These are phyloP conservation scores for Yamadazyma spencermartinsiae DNA, from an alignment of 1,139 yeast genomes.

Conservation along the genomic window DNA sequence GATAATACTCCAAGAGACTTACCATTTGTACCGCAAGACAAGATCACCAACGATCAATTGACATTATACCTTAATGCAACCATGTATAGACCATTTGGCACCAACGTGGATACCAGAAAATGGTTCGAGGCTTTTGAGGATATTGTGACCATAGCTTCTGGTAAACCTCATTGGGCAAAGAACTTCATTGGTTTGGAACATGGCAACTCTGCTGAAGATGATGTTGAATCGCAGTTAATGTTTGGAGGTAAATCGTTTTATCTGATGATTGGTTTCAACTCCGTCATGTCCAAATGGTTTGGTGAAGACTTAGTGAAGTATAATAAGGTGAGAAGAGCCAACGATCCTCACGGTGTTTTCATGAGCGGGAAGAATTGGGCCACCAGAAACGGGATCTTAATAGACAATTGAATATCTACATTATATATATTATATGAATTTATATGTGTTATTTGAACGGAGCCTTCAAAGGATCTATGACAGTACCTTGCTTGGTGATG, in stretches of 20 bases:
- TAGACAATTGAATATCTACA: slow-evolving; percentile 15
- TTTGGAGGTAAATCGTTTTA: slow-evolving; percentile 57
- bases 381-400: slow-evolving; percentile 69
- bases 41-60: slow-evolving; percentile 73
- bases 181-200: slow-evolving; percentile 74
- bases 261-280: slow-evolving; percentile 78
- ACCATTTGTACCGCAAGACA: slow-evolving; percentile 47
- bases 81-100: slow-evolving; percentile 88
- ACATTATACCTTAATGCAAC: slow-evolving; percentile 91
- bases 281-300: slow-evolving; percentile 73
- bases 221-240: slow-evolving; percentile 36
- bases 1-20: slow-evolving; percentile 72
- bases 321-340: slow-evolving; percentile 59
- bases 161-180: slow-evolving; percentile 99
- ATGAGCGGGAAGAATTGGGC: slow-evolving; percentile 80
- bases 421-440: not conserved
- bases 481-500: slow-evolving; percentile 81
- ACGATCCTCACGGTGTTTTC: slow-evolving; percentile 84
- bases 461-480: slow-evolving; percentile 85
- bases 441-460: slow-evolving; percentile 48
- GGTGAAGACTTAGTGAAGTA: slow-evolving; percentile 66
- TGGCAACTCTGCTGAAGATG: slow-evolving; percentile 27
- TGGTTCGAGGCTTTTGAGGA: slow-evolving; percentile 89
- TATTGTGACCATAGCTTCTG: slow-evolving; percentile 73
- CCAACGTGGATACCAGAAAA: slow-evolving; percentile 68